These are phyloP conservation scores for Leptodermis oblonga DNA, from an alignment of 257 asterid genomes.

Conservation along the genomic window DNA sequence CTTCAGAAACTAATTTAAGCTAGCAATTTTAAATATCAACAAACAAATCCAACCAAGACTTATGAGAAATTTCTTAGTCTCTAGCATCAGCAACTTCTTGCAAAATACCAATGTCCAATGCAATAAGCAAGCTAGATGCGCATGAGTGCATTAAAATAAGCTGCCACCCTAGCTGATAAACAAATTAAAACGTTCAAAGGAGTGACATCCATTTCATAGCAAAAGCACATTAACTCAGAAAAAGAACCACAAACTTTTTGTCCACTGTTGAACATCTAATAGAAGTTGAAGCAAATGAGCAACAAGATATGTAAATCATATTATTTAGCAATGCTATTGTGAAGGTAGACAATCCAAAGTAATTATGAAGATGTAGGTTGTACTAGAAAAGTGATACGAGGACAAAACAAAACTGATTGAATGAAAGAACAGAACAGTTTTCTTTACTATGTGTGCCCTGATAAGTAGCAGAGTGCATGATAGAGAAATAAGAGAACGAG, in stretches of 20 bases:
- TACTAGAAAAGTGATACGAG: neutral
- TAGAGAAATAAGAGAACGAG: conserved; percentile 14
- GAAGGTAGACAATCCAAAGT: neutral
- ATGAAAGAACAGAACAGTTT: neutral
- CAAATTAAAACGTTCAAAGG: neutral
- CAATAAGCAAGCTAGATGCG: neutral
- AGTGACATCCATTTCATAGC: neutral
- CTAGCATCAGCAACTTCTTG: no score
- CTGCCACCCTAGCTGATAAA: neutral
- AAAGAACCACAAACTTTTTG: neutral
- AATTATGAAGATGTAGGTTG: neutral
- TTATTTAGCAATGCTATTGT: neutral
- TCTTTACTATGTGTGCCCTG: neutral
- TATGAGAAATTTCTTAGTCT: neutral
- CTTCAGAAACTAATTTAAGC: neutral
- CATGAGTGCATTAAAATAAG: neutral
- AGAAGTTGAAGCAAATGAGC: neutral
- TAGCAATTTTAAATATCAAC: neutral
- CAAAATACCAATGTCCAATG: neutral
- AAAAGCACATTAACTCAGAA: neutral
- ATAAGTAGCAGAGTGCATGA: neutral
- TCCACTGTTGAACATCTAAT: neutral
- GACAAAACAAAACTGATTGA: neutral
- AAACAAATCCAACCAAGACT: neutral
- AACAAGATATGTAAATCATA: neutral